Conservation (phyloP, 116 monocot genomes). For the Posidonia oceanica region DNA sequence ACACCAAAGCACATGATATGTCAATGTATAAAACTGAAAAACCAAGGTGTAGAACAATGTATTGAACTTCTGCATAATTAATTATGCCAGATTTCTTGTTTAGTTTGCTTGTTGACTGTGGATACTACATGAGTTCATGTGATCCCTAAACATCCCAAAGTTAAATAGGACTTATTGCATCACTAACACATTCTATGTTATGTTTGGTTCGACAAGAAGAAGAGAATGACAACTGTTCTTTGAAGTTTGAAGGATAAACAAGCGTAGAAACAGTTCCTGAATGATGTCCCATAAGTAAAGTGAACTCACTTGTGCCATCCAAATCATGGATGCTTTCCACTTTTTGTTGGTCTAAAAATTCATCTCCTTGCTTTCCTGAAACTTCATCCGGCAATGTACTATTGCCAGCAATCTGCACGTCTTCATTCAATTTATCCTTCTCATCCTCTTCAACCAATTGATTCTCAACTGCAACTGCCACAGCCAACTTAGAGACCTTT, state of each 20-base stretch:
- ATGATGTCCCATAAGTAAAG: background rate
- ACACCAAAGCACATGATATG: background rate
- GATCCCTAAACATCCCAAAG: too few relatives aligned
- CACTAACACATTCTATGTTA: background rate
- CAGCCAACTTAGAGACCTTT: conserved; percentile 4
- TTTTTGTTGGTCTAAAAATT: background rate
- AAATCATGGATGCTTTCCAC: conserved; percentile 7
- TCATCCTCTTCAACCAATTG: background rate
- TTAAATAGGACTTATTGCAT: background rate
- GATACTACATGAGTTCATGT: too few relatives aligned
- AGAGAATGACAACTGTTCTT: background rate
- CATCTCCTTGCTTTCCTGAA: conserved; percentile 2
- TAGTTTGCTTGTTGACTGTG: too few relatives aligned
- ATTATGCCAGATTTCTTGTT: too few relatives aligned
- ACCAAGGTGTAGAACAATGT: background rate
- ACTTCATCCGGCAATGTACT: conserved; percentile 8
- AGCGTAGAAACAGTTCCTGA: too few relatives aligned
- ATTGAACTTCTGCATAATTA: too few relatives aligned
- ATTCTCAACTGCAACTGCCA: background rate
- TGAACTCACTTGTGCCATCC: conserved; percentile 11
- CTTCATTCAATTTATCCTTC: conserved; percentile 1
- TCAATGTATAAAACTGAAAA: background rate
- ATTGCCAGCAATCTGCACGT: background rate
- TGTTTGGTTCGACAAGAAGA: background rate
- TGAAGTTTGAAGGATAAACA: background rate